Base-by-base conservation (phyloP, 1,284 basidiomycete genomes). In the Rhizopogon hawkerae region DNA sequence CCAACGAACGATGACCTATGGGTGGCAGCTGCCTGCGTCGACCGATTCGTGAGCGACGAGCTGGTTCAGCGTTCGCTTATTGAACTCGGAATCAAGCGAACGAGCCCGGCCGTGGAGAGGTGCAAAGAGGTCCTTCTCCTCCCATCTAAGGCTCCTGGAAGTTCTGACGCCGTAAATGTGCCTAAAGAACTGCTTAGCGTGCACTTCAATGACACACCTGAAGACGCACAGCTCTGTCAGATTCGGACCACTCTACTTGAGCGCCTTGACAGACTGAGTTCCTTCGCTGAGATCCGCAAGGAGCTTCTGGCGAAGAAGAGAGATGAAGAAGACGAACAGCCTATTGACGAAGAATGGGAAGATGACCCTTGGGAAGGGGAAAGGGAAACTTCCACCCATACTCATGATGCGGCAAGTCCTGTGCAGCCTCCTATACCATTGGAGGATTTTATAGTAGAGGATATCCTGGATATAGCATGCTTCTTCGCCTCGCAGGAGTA, bases 351-450 rank as follows among this genome's bases (percentile, higher is more conserved):
- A 34, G 83, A 81, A 57, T 85, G 81, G 81, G 80, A 83, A 57
- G 89, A 91, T 58, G 89, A 92, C 64, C 88, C 89, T 8, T 92
- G 88, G 88, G 82, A 72, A 16, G 79, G 83, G 36, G 70, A 67
- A 7, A 62, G 65, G 34, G 66, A 59, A 55, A 60, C 60, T 24
- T 55, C 57, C 49, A 55, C 61, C 34, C 41, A 60, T 21, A 49
- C 64, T 38, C 58, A 62, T 39, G 51, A 62, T 39, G 51, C 59
- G 35, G 47, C 60, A 42, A 46, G 60, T 42, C 44, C 57, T 9
- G 48, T 51, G 29, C 59, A 57, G 43, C 67, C 69, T 1, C 77
- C 78, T 14, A 58, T 89, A 36, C 60, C 78, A 1, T 74, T 93
- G 16, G 69, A 78, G 5, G 58, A 69, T 7, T 92, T 95, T 63